Base-by-base conservation (phyloP, 257 asterid genomes). In the Penstemon eatonii region DNA sequence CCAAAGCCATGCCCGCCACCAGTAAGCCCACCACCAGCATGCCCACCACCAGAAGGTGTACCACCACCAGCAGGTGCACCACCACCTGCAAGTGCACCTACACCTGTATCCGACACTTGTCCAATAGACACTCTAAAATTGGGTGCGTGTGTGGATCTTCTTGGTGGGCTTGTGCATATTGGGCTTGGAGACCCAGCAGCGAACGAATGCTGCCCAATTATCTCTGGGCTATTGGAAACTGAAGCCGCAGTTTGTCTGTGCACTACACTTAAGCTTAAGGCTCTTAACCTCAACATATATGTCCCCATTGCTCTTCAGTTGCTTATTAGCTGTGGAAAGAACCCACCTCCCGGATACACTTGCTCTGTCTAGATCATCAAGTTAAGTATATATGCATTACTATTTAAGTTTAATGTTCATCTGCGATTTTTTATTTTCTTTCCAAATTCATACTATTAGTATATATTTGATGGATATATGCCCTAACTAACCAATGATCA, bases 271-370 rank as follows among this genome's bases (percentile, higher is more conserved):
- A 90, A 88, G 77, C 1, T 90, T 11, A 90, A 86, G 73, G 84
- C 84, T 18, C 80, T 90, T 8, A 83, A 88, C 67, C 84, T 90
- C 19, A 56, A 86, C 0, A 39, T 88, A 5, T 84, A 11, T 19
- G 85, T 88, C 46, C 97, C 97, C 1, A 40, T 90, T 60, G 96
- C 95, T 59, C 88, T 88, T 49, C 75, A 90, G 81, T 87, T 90
- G 7, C 95, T 90, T 19, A 71, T 81, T 61, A 83, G 82, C 59
- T 90, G 97, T 69, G 97, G 96, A 12, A 86, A 90, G 77, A 69
- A 83, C 8, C 97, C 97, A 36, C 97, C 97, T 0, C 96, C 96
- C 70, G 97, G 97, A 72, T 90, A 64, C 84, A 88, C 96, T 66
- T 90, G 97, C 87, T 70, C 91, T 61, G 58, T 86, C 82, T 90